Evolutionary conservation across 2,329 filamentous ascomycete genomes (phyloP).

Genomic region (Calonectria leucothoes): DNA sequence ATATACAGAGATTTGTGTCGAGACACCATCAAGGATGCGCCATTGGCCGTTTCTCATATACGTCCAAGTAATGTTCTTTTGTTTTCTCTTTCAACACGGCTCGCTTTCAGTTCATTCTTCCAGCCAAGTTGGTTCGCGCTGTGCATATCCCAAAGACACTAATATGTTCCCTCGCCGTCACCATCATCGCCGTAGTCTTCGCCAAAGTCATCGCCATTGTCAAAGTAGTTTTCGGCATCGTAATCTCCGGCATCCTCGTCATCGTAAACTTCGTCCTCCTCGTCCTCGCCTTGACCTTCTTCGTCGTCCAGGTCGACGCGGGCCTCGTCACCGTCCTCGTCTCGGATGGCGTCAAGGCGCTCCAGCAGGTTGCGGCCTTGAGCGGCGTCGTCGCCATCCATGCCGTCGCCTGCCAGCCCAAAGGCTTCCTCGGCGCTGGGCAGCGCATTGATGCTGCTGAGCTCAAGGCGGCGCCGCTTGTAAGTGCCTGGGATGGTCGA

Average conservation of each 20-base stretch:
- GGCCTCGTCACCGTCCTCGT: conserved; percentile 62
- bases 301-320: conserved; percentile 61
- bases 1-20: conserved; percentile 30
- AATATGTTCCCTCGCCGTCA: conserved; percentile 59
- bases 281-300: conserved; percentile 58
- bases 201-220: conserved; percentile 66
- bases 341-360: conserved; percentile 58
- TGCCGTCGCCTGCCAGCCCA: conserved; percentile 36
- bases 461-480: conserved; percentile 57
- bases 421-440: conserved; percentile 65
- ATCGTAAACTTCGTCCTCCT: conserved; percentile 63
- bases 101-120: conserved; percentile 1
- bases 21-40: conserved; percentile 6
- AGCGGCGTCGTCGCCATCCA: conserved; percentile 43
- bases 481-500: conserved; percentile 49
- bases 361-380: conserved; percentile 55
- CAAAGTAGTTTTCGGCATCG: conserved; percentile 71
- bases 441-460: conserved; percentile 60
- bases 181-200: conserved; percentile 64
- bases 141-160: conserved; percentile 11
- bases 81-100: not conserved
- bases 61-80: not conserved
- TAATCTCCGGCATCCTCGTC: conserved; percentile 72
- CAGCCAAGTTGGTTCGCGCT: not conserved
- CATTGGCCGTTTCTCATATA: not conserved